Base-by-base conservation (phyloP, 106 monocot species). In the Hemerocallis citrina region DNA sequence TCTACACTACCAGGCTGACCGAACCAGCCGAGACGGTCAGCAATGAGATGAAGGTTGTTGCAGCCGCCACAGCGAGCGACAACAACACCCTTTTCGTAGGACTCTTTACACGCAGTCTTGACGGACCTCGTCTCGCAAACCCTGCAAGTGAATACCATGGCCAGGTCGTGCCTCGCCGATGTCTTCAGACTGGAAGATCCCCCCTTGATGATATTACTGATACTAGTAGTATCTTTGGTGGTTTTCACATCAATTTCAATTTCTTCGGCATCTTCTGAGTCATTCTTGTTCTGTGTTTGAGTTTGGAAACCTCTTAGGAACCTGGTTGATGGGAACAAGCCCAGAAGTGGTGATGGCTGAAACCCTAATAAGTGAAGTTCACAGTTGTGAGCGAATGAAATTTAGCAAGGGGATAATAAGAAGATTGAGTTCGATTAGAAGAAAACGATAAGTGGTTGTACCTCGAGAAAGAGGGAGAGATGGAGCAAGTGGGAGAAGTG, bases 111-210 rank as follows among this genome's bases (percentile, higher is more conserved):
- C 1, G 72, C 47, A 5, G 86, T 95, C 74, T 86, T 95, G 50
- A 89, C 75, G 0, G 89, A 94, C 46, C 94, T 74, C 22, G 94
- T 95, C 63, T 95, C 94, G 19, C 92, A 92, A 23, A 88, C 88
- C 64, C 75, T 93, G 81, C 92, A 88, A 9, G 94, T 95, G 57
- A 95, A 95, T 12, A 95, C 52, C 85, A 95, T 83, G 6, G 83
- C 89, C 21, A 88, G 68, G 55, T 93, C 81, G 62, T 93, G 92
- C 6, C 88, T 76, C 21, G 54, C 21, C 2, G 92, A 88, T 11
- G 73, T 22, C 66, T 89, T 89, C 48, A 95, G 43, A 44, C 65
- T 81, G 19, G 94, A 95, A 27, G 61, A 34, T 24, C 75, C 84
- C 12, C 29, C 58, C 66, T 76, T 72, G 2, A 38, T 73, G 46